A percentile compares a stretch with the other conserved stretches of the same genome.
Conservation (phyloP, 176 grass and related monocot genomes). For the Leersia perrieri region DNA sequence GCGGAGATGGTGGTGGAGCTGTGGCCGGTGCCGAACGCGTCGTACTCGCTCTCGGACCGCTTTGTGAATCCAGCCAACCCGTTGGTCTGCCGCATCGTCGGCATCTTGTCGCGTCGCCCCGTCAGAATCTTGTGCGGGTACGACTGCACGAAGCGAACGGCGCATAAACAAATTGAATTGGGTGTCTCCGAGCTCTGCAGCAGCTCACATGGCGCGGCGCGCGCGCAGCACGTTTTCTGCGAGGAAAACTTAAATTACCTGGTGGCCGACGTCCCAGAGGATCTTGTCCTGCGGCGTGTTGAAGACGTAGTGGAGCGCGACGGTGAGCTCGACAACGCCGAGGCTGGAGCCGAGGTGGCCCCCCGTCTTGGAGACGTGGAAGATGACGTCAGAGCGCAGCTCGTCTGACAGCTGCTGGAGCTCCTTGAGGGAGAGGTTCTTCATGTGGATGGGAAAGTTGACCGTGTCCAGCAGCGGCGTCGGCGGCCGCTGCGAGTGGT, state of each 20-base stretch:
- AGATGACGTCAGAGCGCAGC: slow-evolving; percentile 95
- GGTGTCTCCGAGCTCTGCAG: neutral
- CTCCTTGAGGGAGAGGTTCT: slow-evolving; percentile 92
- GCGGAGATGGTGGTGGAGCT: slow-evolving; percentile 97
- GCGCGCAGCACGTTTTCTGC: slow-evolving; percentile 1
- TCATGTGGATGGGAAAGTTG: slow-evolving; percentile 95
- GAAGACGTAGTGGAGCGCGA: slow-evolving; percentile 94
- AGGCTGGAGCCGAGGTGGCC: slow-evolving; percentile 96
- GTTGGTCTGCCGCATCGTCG: slow-evolving; percentile 88
- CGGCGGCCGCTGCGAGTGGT: slow-evolving; percentile 79
- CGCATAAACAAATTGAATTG: slow-evolving; percentile 1
- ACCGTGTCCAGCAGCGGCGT: slow-evolving; percentile 95
- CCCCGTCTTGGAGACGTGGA: slow-evolving; percentile 94
- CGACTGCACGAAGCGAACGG: slow-evolving; percentile 37
- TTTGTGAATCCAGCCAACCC: slow-evolving; percentile 89
- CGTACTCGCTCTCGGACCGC: slow-evolving; percentile 85
- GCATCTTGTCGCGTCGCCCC: slow-evolving; percentile 90
- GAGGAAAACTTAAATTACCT: no score
- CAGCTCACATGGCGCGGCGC: slow-evolving; percentile 25
- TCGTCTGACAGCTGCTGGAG: slow-evolving; percentile 92
- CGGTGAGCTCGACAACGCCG: slow-evolving; percentile 90
- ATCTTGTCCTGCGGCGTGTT: slow-evolving; percentile 85
- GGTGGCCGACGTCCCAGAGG: slow-evolving; percentile 97
- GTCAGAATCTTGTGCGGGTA: slow-evolving; percentile 99
- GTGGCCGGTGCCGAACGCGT: slow-evolving; percentile 89